phyloP scores from a whole-genome alignment of 1,284 basidiomycete genomes.

The Pterulicium gracile region DNA sequence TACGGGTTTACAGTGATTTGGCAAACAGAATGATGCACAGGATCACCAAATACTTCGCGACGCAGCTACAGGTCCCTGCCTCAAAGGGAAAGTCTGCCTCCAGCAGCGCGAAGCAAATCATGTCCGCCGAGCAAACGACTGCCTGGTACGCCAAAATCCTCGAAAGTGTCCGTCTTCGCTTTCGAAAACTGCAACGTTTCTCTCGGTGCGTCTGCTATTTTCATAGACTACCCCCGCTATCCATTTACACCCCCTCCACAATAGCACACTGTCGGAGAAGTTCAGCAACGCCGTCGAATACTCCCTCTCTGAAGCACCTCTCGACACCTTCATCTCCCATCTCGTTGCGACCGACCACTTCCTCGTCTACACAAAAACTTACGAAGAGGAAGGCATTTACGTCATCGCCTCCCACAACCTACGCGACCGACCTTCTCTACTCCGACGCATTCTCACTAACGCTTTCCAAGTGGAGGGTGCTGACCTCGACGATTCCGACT shows the following conservation, averaged over 20 bases:
- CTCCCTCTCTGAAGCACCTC: conserved; percentile 67
- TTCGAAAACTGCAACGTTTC: conserved; percentile 91
- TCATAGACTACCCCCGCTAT: neutral
- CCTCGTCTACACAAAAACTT: conserved; percentile 85
- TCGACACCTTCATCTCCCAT: conserved; percentile 73
- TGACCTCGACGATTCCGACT: conserved; percentile 43
- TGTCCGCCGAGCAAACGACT: conserved; percentile 77
- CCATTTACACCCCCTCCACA: conserved; percentile 6
- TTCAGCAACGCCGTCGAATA: conserved; percentile 98
- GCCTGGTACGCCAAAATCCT: conserved; percentile 91
- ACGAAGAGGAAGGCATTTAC: conserved; percentile 91
- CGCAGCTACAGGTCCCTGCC: conserved; percentile 77
- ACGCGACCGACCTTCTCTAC: conserved; percentile 71
- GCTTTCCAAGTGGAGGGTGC: conserved; percentile 72
- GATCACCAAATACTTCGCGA: conserved; percentile 89
- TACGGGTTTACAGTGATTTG: conserved; percentile 47
- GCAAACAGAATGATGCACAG: conserved; percentile 87
- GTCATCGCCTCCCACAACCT: conserved; percentile 83
- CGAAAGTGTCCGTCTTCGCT: conserved; percentile 87
- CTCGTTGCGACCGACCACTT: conserved; percentile 88
- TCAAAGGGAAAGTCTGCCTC: conserved; percentile 15
- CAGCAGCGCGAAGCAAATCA: conserved; percentile 24
- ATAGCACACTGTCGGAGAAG: conserved; percentile 68
- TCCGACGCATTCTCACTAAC: conserved; percentile 75
- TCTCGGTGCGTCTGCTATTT: conserved; percentile 47